phyloP scores from a whole-genome alignment of 257 asterid genomes.

The Petunia axillaris region DNA sequence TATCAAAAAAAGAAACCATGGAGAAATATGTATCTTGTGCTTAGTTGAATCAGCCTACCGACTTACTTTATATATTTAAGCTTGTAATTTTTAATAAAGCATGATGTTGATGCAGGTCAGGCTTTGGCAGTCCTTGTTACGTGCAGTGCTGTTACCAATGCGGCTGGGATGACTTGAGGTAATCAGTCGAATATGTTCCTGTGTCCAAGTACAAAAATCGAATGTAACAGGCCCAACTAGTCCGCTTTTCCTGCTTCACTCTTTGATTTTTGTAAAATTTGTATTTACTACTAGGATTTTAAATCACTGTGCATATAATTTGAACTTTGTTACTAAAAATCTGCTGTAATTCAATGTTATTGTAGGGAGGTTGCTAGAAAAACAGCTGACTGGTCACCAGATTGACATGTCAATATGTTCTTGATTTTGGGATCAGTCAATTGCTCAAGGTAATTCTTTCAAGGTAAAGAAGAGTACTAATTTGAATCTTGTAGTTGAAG shows the following conservation, averaged over 20 bases:
- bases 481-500: not conserved
- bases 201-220: too few relatives aligned
- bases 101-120: too few relatives aligned
- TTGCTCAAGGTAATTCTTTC: conserved; percentile 85
- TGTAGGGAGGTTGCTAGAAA: conserved; percentile 97
- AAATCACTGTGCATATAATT: not conserved
- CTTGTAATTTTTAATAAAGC: too few relatives aligned
- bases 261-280: not conserved
- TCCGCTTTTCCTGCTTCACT: not conserved
- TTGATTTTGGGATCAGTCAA: conserved; percentile 96
- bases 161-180: too few relatives aligned
- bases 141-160: too few relatives aligned
- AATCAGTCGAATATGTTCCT: too few relatives aligned
- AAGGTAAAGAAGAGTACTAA: conserved; percentile 51
- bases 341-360: conserved; percentile 24
- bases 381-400: conserved; percentile 89
- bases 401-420: conserved; percentile 93
- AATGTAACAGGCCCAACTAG: too few relatives aligned
- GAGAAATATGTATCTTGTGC: too few relatives aligned
- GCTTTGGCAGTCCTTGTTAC: too few relatives aligned
- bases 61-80: too few relatives aligned
- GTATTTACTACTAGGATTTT: conserved; percentile 8
- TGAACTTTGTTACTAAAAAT: conserved; percentile 28
- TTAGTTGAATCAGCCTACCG: too few relatives aligned
- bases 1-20: too few relatives aligned